Base-by-base conservation (phyloP, 2,329 filamentous ascomycete species). In the Stagonosporopsis rhizophila region DNA sequence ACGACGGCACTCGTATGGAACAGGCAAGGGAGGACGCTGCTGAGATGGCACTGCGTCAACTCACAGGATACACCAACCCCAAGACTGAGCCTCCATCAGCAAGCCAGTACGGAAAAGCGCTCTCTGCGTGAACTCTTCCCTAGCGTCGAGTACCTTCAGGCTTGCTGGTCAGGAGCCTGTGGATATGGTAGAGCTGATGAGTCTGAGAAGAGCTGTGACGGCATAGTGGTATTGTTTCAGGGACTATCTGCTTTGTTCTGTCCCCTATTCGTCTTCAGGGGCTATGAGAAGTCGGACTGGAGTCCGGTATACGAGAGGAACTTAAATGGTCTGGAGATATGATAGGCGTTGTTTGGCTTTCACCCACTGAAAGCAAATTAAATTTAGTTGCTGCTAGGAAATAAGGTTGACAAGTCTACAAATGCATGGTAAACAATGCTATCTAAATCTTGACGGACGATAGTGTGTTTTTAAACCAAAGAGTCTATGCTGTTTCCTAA, bases 1-100 rank as follows among this genome's bases (percentile, higher is more conserved):
- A 77, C 59, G 73, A 76, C 49, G 71, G 72, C 7, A 55, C 58
- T 14, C 72, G 68, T 41, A 58, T 71, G 17, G 65, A 67, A 12
- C 70, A 75, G 52, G 73, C 75, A 7, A 69, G 71, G 38, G 72
- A 77, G 46, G 75, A 77, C 46, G 70, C 71, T 44, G 73, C 74
- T 5, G 74, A 76, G 41, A 59, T 72, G 2, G 72, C 71, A 6
- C 47, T 72, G n/a, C 57, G 66, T 23, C 28, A 58, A 4, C 52
- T 73, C 32, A 70, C 67, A 19, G 64, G 65, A 8, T 65, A 56
- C 20, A 47, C 52, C 6, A 64, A 67, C 20, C 54, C 55, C 5
- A 55, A 53, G 6, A 39, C 57, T 15, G 54, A 66, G 20, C 68
- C 70, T 25, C 66, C 68, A 3, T 61, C 68, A 11, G 68, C 68